Conservation (phyloP, 129 eudicot species). For the Pseudognaphalium luteoalbum region DNA sequence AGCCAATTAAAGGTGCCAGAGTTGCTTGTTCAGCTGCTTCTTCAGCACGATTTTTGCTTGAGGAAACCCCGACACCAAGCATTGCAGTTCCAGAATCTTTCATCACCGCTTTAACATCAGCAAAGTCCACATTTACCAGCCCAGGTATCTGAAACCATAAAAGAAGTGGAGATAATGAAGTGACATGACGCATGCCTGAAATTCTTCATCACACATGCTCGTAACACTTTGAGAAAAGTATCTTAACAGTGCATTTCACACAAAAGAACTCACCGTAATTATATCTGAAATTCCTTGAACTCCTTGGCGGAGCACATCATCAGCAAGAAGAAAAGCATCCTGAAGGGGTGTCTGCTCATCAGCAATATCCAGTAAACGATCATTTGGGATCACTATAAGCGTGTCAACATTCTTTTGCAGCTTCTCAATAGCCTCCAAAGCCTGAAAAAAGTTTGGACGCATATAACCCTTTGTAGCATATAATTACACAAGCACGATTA, state of each 20-base stretch:
- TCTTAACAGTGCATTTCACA: background rate
- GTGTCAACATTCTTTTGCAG: conserved; percentile 97
- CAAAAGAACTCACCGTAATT: conserved; percentile 64
- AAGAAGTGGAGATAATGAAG: background rate
- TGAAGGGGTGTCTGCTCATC: conserved; percentile 85
- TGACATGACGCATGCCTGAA: background rate
- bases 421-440: conserved; percentile 93
- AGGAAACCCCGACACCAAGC: conserved; percentile 99
- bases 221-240: too few relatives aligned
- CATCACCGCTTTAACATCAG: conserved; percentile 96
- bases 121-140: conserved; percentile 95
- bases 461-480: conserved; percentile 7
- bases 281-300: conserved; percentile 96
- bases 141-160: conserved; percentile 70
- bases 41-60: conserved; percentile 96
- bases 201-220: too few relatives aligned
- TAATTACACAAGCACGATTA: background rate
- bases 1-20: conserved; percentile 89
- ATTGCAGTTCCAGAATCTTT: conserved; percentile 98
- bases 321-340: conserved; percentile 96
- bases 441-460: conserved; percentile 47
- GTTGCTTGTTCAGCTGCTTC: conserved; percentile 99
- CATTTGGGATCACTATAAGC: conserved; percentile 93
- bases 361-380: conserved; percentile 89
- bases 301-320: conserved; percentile 97